Conservation (phyloP, 345 rosid genomes). For the Eucalyptus paniculata region DNA sequence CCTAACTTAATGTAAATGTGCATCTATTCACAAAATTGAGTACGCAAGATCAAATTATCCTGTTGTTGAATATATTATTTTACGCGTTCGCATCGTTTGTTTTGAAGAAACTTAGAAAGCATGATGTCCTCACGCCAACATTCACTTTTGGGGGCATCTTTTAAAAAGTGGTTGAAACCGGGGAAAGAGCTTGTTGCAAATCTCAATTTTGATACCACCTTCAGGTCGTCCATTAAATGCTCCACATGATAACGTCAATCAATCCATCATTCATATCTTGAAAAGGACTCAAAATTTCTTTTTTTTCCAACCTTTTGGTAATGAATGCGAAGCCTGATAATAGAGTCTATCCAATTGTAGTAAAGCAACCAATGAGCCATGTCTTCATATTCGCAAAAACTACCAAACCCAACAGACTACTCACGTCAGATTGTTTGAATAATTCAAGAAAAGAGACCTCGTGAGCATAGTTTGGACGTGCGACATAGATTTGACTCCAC, state of each 20-base stretch:
- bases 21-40: neutral
- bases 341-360: neutral
- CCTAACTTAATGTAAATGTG: neutral
- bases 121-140: neutral
- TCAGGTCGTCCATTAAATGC: neutral
- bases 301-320: neutral
- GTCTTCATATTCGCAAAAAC: neutral
- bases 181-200: neutral
- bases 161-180: neutral
- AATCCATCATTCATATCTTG: neutral
- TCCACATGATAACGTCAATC: neutral
- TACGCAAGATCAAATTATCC: neutral
- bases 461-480: neutral
- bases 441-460: neutral
- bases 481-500: neutral
- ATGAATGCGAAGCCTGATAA: neutral
- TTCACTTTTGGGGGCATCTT: neutral
- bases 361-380: neutral
- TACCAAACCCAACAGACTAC: neutral
- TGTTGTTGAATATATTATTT: too few species aligned
- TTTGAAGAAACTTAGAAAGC: neutral
- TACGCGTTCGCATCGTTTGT: too few species aligned
- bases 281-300: neutral
- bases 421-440: neutral
- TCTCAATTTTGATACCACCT: neutral